Percentiles rank a stretch among this genome's conserved stretches.
phyloP scores from a whole-genome alignment of 2,329 filamentous ascomycete genomes.

The Fusarium sp. region DNA sequence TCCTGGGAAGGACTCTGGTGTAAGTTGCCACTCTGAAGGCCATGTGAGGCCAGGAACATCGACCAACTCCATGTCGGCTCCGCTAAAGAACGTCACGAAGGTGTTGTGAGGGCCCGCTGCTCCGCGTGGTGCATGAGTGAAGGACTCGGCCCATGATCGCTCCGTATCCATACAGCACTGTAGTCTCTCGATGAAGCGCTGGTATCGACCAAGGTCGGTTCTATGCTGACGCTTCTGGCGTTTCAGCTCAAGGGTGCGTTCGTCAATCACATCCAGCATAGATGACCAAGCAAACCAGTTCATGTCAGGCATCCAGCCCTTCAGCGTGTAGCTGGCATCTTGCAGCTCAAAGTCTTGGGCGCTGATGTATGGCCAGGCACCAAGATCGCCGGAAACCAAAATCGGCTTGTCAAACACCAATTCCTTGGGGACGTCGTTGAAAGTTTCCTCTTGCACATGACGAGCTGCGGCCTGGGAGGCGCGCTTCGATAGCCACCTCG shows the following conservation, averaged over 20 bases:
- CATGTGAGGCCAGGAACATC: constrained; percentile 34
- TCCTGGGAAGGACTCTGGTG: constrained; percentile 25
- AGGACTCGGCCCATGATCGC: constrained; percentile 49
- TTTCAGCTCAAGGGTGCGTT: constrained; percentile 31
- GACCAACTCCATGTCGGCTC: constrained; percentile 3
- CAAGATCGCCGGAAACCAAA: constrained; percentile 39
- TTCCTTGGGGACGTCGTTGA: neutral
- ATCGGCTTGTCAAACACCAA: constrained; percentile 38
- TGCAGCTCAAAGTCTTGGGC: constrained; percentile 51
- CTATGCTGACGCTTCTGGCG: constrained; percentile 20
- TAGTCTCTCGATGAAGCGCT: constrained; percentile 45
- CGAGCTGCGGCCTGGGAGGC: constrained; percentile 13
- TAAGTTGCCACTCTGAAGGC: constrained; percentile 44
- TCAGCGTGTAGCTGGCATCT: constrained; percentile 55
- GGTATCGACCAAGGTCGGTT: constrained; percentile 19
- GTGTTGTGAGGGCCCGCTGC: constrained; percentile 49
- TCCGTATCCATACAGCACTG: constrained; percentile 61
- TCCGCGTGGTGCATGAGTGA: constrained; percentile 34
- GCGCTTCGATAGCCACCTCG: constrained; percentile 4
- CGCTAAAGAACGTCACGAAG: constrained; percentile 45
- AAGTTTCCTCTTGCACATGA: constrained; percentile 12
- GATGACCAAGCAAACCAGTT: constrained; percentile 51
- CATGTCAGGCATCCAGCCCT: constrained; percentile 58
- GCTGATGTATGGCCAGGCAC: constrained; percentile 49
- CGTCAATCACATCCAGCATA: constrained; percentile 46